phyloP scores from a whole-genome alignment of 1,284 basidiomycete genomes.

The Sphaerobolus stellatus region DNA sequence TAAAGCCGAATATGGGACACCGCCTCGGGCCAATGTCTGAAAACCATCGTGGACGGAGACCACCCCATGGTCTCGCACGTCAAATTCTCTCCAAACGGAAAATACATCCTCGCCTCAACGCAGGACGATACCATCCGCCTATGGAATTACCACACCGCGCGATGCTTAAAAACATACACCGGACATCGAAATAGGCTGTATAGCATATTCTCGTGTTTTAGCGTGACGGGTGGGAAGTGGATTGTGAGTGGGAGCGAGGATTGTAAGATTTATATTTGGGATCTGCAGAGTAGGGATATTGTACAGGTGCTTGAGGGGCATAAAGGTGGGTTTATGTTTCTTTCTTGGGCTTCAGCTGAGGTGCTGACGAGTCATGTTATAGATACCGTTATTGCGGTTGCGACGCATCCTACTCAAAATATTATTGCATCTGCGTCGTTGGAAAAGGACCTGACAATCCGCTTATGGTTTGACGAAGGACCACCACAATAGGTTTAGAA shows the following conservation, averaged over 20 bases:
- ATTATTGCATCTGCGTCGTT: constrained; percentile 81
- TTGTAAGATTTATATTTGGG: constrained; percentile 85
- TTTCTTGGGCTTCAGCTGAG: not conserved
- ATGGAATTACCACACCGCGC: constrained; percentile 92
- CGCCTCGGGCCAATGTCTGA: constrained; percentile 94
- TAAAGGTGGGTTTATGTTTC: constrained; percentile 55
- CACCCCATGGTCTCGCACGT: constrained; percentile 92
- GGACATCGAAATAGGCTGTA: constrained; percentile 83
- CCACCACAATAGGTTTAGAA: not conserved
- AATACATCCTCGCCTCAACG: constrained; percentile 84
- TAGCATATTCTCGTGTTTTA: constrained; percentile 69
- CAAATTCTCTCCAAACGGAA: constrained; percentile 88
- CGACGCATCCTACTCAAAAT: constrained; percentile 69
- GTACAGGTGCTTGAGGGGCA: constrained; percentile 78
- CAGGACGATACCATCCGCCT: constrained; percentile 91
- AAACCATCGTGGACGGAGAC: constrained; percentile 94
- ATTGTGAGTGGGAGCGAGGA: constrained; percentile 92
- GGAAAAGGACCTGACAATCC: constrained; percentile 81
- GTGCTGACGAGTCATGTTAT: constrained; percentile 15
- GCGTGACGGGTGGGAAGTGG: constrained; percentile 68
- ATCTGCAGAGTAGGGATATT: constrained; percentile 81
- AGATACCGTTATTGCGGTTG: constrained; percentile 76
- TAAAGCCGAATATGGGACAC: constrained; percentile 94
- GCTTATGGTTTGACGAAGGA: constrained; percentile 66
- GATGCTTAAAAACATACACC: constrained; percentile 89